These are phyloP conservation scores for Actinidia arguta DNA, from an alignment of 179 eudicot genomes.

Conservation along the genomic window DNA sequence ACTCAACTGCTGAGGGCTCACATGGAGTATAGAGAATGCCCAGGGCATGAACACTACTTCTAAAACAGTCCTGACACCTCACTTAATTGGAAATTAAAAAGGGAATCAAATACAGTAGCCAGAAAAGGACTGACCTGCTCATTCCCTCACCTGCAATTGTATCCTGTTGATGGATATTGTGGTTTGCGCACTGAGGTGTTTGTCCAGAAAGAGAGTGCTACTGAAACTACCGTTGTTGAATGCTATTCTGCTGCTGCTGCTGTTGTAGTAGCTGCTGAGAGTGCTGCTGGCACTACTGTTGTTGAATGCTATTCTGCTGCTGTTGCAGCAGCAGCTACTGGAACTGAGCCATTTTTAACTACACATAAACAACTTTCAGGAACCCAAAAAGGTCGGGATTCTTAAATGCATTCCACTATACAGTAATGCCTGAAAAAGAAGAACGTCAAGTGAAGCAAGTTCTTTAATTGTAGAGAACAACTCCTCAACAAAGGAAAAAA, in stretches of 20 bases:
- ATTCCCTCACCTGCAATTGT: conserved; percentile 77
- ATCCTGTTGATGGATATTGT: conserved; percentile 57
- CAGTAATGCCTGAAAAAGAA: background rate
- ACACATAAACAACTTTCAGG: conserved; percentile 20
- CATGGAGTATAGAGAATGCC: background rate
- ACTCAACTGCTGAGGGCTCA: background rate
- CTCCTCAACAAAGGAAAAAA: background rate
- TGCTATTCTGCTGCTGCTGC: conserved; percentile 43
- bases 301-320: conserved; percentile 46
- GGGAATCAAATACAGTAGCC: background rate
- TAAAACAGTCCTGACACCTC: background rate
- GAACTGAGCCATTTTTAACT: conserved; percentile 86
- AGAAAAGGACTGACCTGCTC: conserved; percentile 72
- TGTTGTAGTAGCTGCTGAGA: conserved; percentile 70
- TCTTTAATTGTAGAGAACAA: conserved; percentile 3
- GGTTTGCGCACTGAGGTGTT: conserved; percentile 67
- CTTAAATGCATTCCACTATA: background rate
- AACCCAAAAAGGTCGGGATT: background rate
- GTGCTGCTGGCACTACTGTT: conserved; percentile 65
- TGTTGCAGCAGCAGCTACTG: conserved; percentile 72
- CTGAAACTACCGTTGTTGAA: conserved; percentile 64
- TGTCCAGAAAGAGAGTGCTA: conserved; percentile 73
- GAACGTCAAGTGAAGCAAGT: background rate
- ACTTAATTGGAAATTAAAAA: background rate
- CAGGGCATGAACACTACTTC: background rate